Evolutionary conservation across 1,139 yeast species (phyloP), one percentile per base, ranked within the genome.

Genomic region (Groenewaldozyma auringiensis): DNA sequence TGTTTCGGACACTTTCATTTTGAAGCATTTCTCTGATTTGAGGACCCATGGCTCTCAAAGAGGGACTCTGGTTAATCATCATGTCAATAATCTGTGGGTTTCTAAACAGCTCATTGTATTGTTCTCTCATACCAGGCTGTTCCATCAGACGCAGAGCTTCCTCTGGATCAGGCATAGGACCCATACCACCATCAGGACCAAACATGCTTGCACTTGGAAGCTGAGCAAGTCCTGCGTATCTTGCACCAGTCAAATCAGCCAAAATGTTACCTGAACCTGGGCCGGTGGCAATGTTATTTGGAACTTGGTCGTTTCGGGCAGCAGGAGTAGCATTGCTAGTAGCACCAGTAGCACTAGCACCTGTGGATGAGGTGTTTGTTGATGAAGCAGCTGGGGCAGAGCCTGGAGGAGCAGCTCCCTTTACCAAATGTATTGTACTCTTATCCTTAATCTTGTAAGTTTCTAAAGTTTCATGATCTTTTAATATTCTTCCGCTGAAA

Each of bases 101-200:
- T 29, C 86, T 72, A 62, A 89, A 60, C 82, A 87, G 77, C 43
- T 85, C 78, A 59, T 81, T 78, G 86, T 92, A 79, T 51, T 82
- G 76, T 60, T 87, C 88, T 59, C 81, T 87, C 55, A 86, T 77
- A 66, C 77, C 72, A 31, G 97, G 97, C 56, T 78, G 78, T 32
- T 81, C 81, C 82, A 89, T 74, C 84, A 86, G 78, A 51, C 73
- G 71, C 32, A 78, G 69, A 65, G 88, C 59, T 52, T 83, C 88
- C 37, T 83, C 92, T 39, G 86, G 82, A 55, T 79, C 81, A 6
- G 94, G 94, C 59, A 80, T 68, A 25, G 71, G 72, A 21, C 70
- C 69, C 84, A 84, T 76, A 20, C 96, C 97, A 18, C 95, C 95
- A 62, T 89, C 97, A 17, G 96, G 94, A 1, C 96, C 96, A 68